These are phyloP conservation scores for Butyriboletus loyo DNA, from an alignment of 768 basidiomycete genomes.

Conservation along the genomic window DNA sequence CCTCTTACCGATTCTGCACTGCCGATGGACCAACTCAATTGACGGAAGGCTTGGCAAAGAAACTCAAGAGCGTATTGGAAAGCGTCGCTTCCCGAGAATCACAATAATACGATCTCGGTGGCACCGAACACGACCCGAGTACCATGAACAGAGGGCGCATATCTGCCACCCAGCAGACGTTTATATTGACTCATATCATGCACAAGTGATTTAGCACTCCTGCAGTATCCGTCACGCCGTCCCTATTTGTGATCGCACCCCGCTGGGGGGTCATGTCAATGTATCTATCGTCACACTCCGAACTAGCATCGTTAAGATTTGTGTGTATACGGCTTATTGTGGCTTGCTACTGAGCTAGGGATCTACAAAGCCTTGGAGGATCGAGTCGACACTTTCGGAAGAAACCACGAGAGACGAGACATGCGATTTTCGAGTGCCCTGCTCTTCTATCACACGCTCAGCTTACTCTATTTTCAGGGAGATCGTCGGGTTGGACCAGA, in stretches of 20 bases:
- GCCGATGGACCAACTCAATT: constrained; percentile 66
- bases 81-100: constrained; percentile 32
- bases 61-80: constrained; percentile 42
- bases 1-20: constrained; percentile 78
- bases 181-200: background rate
- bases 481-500: background rate
- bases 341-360: background rate
- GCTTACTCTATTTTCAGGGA: background rate
- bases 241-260: too few relatives aligned
- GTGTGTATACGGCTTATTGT: background rate
- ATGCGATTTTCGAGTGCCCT: background rate
- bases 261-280: background rate
- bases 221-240: background rate
- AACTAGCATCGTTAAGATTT: background rate
- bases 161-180: background rate
- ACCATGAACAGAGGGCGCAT: background rate
- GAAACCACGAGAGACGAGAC: background rate
- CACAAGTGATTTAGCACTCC: background rate
- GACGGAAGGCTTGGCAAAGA: constrained; percentile 59
- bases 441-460: background rate
- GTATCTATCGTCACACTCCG: background rate
- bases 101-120: background rate
- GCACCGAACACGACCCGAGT: background rate
- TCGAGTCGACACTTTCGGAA: background rate
- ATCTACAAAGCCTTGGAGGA: background rate